Conservation (phyloP, 2,329 filamentous ascomycete genomes). For the Pseudofabraea citricarpa region DNA sequence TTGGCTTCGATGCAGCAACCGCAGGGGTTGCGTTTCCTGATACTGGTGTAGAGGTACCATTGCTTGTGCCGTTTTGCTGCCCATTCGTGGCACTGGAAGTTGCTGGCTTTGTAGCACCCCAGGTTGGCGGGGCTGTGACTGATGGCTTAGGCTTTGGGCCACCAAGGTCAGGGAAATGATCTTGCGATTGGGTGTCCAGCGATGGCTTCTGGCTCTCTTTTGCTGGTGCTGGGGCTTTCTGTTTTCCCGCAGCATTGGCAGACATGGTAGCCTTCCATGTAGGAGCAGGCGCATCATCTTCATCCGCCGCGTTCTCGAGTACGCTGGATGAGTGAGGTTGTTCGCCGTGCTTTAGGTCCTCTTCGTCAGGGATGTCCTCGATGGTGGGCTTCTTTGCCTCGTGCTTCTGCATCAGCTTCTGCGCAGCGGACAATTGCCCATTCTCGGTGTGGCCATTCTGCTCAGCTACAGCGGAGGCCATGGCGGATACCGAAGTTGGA, state of each 20-base stretch:
- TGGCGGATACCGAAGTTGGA: slow-evolving; percentile 7
- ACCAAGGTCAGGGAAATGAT: slow-evolving; percentile 90
- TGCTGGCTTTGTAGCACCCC: slow-evolving; percentile 65
- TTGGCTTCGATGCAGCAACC: slow-evolving; percentile 42
- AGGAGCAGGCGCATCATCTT: slow-evolving; percentile 39
- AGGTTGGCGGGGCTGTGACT: slow-evolving; percentile 64
- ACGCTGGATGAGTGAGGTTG: slow-evolving; percentile 37
- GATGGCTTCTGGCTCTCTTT: slow-evolving; percentile 31
- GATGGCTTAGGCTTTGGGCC: slow-evolving; percentile 54
- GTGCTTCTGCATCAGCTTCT: slow-evolving; percentile 63
- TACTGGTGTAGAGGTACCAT: slow-evolving; percentile 41
- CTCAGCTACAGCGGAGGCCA: slow-evolving; percentile 20
- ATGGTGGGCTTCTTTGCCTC: slow-evolving; percentile 58
- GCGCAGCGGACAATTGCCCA: slow-evolving; percentile 26
- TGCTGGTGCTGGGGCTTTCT: slow-evolving; percentile 46
- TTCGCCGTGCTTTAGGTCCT: slow-evolving; percentile 59
- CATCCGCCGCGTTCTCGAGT: slow-evolving; percentile 27
- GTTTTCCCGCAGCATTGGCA: slow-evolving; percentile 64
- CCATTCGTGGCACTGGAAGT: slow-evolving; percentile 16
- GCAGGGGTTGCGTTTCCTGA: slow-evolving; percentile 41
- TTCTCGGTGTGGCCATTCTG: slow-evolving; percentile 16
- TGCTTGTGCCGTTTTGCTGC: slow-evolving; percentile 37
- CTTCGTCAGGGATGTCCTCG: slow-evolving; percentile 79
- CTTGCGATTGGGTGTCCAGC: slow-evolving; percentile 82
- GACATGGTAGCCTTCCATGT: slow-evolving; percentile 46